Percentiles rank a stretch among this genome's conserved stretches.
Evolutionary conservation across 2,329 filamentous ascomycete genomes (phyloP).

Genomic region (Trichoderma citrinoviride): DNA sequence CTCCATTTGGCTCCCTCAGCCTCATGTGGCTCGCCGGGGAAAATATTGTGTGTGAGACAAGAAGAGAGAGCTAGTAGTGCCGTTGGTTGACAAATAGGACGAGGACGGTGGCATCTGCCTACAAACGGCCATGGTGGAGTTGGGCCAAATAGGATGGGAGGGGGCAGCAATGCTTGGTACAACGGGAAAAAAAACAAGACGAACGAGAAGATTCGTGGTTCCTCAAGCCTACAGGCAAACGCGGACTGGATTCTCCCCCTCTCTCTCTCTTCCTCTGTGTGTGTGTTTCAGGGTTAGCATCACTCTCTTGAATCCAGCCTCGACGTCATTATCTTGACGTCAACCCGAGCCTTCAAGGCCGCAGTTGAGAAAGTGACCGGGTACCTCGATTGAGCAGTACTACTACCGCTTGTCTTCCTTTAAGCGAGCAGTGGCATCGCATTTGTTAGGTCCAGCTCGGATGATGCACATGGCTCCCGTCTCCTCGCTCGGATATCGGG

Average conservation of each 20-base stretch:
- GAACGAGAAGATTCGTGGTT: too few species aligned
- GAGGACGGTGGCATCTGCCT: background rate
- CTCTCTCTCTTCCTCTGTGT: too few species aligned
- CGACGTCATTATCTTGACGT: too few species aligned
- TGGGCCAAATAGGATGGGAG: too few species aligned
- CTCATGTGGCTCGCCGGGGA: conserved; percentile 10
- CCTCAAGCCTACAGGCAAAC: too few species aligned
- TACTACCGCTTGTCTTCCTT: background rate
- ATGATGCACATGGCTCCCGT: background rate
- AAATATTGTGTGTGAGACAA: background rate
- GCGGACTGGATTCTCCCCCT: too few species aligned
- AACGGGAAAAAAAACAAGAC: background rate
- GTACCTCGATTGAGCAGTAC: too few species aligned
- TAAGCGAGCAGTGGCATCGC: background rate
- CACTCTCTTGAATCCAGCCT: too few species aligned
- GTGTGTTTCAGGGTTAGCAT: too few species aligned
- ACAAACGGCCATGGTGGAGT: background rate
- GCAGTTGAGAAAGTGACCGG: too few species aligned
- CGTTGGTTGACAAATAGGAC: background rate
- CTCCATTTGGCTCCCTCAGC: background rate
- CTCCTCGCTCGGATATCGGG: background rate
- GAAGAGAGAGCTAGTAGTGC: background rate
- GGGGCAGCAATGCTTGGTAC: too few species aligned
- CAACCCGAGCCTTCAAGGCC: too few species aligned
- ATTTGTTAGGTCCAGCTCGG: background rate